These are phyloP conservation scores for Leccinellum albellum DNA, from an alignment of 768 basidiomycete genomes.

Conservation along the genomic window DNA sequence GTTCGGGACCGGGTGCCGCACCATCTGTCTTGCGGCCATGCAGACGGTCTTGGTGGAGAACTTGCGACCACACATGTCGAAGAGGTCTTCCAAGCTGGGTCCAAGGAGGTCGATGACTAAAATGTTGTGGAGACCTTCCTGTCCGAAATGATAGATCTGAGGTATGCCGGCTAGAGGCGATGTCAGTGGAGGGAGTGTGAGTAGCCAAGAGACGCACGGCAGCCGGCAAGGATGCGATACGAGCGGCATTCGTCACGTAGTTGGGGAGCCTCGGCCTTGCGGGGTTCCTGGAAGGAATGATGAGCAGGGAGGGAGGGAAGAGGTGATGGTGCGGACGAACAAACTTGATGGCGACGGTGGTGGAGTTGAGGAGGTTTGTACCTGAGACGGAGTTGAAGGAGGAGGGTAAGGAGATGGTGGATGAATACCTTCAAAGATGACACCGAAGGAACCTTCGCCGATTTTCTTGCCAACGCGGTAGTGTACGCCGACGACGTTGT, in stretches of 20 bases:
- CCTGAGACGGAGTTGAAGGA: slow-evolving; percentile 45
- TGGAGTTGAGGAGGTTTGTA: slow-evolving; percentile 95
- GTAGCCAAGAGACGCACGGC: slow-evolving; percentile 56
- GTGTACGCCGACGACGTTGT: slow-evolving; percentile 90
- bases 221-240: slow-evolving; percentile 86
- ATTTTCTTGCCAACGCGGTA: slow-evolving; percentile 99
- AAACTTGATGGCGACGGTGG: slow-evolving; percentile 99
- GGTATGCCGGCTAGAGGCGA: slow-evolving; percentile 80
- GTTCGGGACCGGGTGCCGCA: slow-evolving; percentile 31
- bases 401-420: neutral
- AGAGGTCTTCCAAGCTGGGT: slow-evolving; percentile 94
- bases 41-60: slow-evolving; percentile 98
- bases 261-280: slow-evolving; percentile 96
- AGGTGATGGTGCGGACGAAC: slow-evolving; percentile 49
- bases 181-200: slow-evolving; percentile 6
- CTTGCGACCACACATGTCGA: slow-evolving; percentile 98
- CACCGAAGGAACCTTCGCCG: slow-evolving; percentile 97
- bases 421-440: slow-evolving; percentile 81
- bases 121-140: slow-evolving; percentile 97
- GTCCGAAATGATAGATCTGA: slow-evolving; percentile 99
- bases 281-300: slow-evolving; percentile 58
- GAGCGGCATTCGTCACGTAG: slow-evolving; percentile 98
- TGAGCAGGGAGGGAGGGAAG: slow-evolving; percentile 3
- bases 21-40: slow-evolving; percentile 98
- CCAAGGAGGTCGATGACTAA: slow-evolving; percentile 97